Base-by-base conservation (phyloP, 108 stramenopile species). In the Fragilaria radians region DNA sequence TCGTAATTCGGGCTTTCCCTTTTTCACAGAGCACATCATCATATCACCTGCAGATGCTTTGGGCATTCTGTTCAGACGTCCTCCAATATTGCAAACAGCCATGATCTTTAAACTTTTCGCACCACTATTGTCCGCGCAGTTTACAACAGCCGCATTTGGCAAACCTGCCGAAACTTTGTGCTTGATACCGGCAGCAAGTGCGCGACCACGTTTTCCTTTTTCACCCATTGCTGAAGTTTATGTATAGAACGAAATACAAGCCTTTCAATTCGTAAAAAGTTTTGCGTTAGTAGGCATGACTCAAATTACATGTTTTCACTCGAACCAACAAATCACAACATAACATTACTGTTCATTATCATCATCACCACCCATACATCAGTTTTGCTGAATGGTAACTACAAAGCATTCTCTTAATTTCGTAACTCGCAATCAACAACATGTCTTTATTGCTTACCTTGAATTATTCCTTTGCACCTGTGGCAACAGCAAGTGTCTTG, bases 41-140 rank as follows among this genome's bases (percentile, higher is more conserved):
- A 97, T 95, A 69, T 99, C 99, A 34, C 99, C 99, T 19, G 95
- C 80, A 56, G 80, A 70, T 54, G 97, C 98, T 65, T 95, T 94
- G 52, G 99, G 99, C 46, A 97, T 88, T 65, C 97, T 82, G 76
- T 99, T 99, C 79, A 98, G 75, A 42, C 99, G 91, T 50, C 95
- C 97, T 49, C 96, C 95, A 76, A 95, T 93, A 71, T 96, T 96
- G 80, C 94, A 95, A 19, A 99, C 99, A 47, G 97, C 83, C 59
- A 99, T 96, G 72, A 99, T 96, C 80, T 84, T 86, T 50, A 99
- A 77, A 80, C 95, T 98, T 88, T 98, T 98, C 61, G 99, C 99
- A n/a, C 99, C 99, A 52, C 95, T 91, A 95, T 99, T 99, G 78
- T 99, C 99, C 58, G 97, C 97, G 76, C 99, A 99, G 96, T 99